Percentiles rank a stretch among this genome's conserved stretches.
Conservation (phyloP, 495 filamentous ascomycete species). For the Aspergillus diversus region DNA sequence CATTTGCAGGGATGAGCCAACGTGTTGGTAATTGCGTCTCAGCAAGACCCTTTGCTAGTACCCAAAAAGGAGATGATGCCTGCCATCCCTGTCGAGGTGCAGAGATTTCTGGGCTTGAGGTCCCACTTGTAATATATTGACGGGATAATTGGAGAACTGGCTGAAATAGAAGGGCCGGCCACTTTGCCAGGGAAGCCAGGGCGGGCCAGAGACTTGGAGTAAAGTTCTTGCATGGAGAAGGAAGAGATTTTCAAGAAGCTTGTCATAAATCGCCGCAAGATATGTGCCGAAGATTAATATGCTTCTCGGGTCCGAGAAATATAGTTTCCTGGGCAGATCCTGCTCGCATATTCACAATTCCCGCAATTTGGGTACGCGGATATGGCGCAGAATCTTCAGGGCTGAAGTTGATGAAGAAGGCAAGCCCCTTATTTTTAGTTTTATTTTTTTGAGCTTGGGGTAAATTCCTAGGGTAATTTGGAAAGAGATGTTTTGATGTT, state of each 20-base stretch:
- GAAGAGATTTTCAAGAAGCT: neutral
- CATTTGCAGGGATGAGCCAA: constrained; percentile 5
- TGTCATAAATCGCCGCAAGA: too few relatives aligned
- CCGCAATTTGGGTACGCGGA: neutral
- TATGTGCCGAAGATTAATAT: neutral
- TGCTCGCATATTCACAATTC: neutral
- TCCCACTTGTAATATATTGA: neutral
- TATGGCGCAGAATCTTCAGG: too few relatives aligned
- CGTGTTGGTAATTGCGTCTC: constrained; percentile 2
- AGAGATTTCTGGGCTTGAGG: too few relatives aligned
- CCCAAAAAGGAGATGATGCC: neutral
- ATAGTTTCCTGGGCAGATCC: neutral
- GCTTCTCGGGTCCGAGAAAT: neutral
- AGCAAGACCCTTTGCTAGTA: neutral
- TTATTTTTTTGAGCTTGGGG: too few relatives aligned
- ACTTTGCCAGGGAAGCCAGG: neutral
- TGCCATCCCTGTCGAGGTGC: neutral
- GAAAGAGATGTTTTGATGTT: too few relatives aligned
- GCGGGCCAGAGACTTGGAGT: neutral
- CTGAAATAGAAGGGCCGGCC: neutral
- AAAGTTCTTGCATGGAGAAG: neutral
- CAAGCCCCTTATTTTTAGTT: too few relatives aligned
- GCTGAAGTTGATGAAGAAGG: too few relatives aligned
- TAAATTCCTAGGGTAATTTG: too few relatives aligned
- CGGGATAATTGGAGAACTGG: neutral